Evolutionary conservation across 441 rosid genomes (phyloP).

Genomic region (Populus hybrid): DNA sequence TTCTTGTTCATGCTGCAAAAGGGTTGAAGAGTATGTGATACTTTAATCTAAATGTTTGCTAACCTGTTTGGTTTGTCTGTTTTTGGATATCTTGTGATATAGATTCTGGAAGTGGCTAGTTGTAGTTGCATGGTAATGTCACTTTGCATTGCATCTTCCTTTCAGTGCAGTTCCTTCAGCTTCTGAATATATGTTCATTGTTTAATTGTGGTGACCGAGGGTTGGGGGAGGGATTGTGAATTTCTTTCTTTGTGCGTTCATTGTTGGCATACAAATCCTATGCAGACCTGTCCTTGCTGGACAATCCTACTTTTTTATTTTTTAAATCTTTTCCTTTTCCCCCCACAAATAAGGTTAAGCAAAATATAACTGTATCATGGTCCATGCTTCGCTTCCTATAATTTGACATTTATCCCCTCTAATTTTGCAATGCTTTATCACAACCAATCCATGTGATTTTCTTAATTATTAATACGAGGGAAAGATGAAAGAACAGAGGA

Average conservation of each 20-base stretch:
- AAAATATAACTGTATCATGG: neutral
- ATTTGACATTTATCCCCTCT: neutral
- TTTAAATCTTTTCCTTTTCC: neutral
- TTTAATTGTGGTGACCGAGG: neutral
- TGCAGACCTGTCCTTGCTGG: neutral
- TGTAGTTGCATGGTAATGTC: neutral
- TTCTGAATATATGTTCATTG: neutral
- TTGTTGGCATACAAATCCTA: neutral
- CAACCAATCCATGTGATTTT: neutral
- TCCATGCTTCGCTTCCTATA: neutral
- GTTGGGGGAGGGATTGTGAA: neutral
- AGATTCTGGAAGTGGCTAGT: neutral
- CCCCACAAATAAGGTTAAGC: neutral
- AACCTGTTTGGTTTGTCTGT: neutral
- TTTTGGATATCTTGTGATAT: neutral
- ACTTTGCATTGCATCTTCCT: neutral
- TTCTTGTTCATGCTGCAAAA: constrained; percentile 9
- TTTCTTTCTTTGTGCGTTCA: neutral
- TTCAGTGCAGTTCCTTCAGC: neutral
- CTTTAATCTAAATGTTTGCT: neutral
- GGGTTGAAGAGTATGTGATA: constrained; percentile 1
- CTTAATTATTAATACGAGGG: neutral
- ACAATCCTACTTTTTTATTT: neutral
- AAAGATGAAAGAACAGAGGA: neutral
- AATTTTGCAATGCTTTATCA: neutral